Percentiles rank a stretch among this genome's conserved stretches.
phyloP scores from a whole-genome alignment of 2,329 filamentous ascomycete species.

The Stagonosporopsis cucurbitacearum region DNA sequence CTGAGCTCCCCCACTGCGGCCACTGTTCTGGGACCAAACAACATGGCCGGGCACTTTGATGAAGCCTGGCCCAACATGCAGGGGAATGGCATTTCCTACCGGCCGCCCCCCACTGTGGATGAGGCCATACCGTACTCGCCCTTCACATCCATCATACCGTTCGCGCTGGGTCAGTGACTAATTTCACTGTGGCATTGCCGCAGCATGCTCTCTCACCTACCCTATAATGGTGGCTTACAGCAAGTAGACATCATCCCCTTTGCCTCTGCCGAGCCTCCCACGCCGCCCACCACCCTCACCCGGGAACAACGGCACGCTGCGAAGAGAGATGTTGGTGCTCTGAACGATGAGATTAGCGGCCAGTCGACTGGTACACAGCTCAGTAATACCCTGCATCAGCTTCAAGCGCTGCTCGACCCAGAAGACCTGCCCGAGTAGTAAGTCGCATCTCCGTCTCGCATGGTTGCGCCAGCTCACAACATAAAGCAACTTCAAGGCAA shows the following conservation, averaged over 20 bases:
- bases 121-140: conserved; percentile 84
- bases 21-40: conserved; percentile 5
- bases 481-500: conserved; percentile 42
- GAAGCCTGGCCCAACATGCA: conserved; percentile 43
- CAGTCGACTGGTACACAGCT: conserved; percentile 68
- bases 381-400: conserved; percentile 74
- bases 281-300: conserved; percentile 46
- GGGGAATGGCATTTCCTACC: conserved; percentile 43
- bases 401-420: conserved; percentile 75
- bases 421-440: conserved; percentile 75
- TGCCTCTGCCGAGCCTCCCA: conserved; percentile 51
- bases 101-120: conserved; percentile 63
- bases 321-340: conserved; percentile 64
- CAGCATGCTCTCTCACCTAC: conserved; percentile 27
- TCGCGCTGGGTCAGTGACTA: conserved; percentile 69
- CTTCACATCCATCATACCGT: conserved; percentile 79
- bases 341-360: conserved; percentile 73
- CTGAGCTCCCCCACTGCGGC: conserved; percentile 5
- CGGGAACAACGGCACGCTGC: conserved; percentile 57
- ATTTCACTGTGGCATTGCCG: conserved; percentile 25
- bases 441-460: conserved; percentile 28
- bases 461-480: conserved; percentile 19
- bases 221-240: conserved; percentile 23
- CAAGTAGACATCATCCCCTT: conserved; percentile 54
- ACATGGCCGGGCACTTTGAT: conserved; percentile 36